Evolutionary conservation across 2,329 filamentous ascomycete genomes (phyloP).

Genomic region (Colletotrichum liaoningense): DNA sequence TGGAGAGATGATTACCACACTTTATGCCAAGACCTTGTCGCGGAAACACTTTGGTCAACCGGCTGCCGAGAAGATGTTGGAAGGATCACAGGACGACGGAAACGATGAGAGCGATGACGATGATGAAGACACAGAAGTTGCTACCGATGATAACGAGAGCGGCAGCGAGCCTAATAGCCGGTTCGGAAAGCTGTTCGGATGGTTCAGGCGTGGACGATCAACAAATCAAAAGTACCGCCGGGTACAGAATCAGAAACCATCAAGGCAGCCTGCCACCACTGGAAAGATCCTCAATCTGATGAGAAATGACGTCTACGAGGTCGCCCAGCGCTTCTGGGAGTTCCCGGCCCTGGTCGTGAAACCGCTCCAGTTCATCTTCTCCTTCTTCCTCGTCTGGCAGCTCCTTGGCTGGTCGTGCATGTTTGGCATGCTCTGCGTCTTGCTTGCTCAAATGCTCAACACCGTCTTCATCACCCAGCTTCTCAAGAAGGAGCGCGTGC

Average conservation of each 20-base stretch:
- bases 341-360: slow-evolving; percentile 80
- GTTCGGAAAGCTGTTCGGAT: slow-evolving; percentile 16
- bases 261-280: slow-evolving; percentile 77
- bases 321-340: slow-evolving; percentile 90
- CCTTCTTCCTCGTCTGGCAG: slow-evolving; percentile 78
- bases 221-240: slow-evolving; percentile 35
- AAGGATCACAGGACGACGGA: background rate
- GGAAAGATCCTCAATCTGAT: slow-evolving; percentile 93
- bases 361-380: slow-evolving; percentile 80
- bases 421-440: slow-evolving; percentile 76
- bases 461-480: slow-evolving; percentile 73
- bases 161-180: slow-evolving; percentile 24
- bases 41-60: slow-evolving; percentile 65
- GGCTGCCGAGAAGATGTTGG: slow-evolving; percentile 34
- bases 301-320: slow-evolving; percentile 83
- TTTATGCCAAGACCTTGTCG: slow-evolving; percentile 81
- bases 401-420: slow-evolving; percentile 85
- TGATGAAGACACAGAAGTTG: slow-evolving; percentile 40
- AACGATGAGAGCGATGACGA: slow-evolving; percentile 44
- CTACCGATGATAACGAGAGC: slow-evolving; percentile 33
- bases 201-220: slow-evolving; percentile 1
- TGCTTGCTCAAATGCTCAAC: slow-evolving; percentile 77
- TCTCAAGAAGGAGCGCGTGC: slow-evolving; percentile 75
- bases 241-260: slow-evolving; percentile 46
- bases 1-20: slow-evolving; percentile 87